These are phyloP conservation scores for Torulaspora delbrueckii DNA, from an alignment of 805 yeast species.

Conservation along the genomic window DNA sequence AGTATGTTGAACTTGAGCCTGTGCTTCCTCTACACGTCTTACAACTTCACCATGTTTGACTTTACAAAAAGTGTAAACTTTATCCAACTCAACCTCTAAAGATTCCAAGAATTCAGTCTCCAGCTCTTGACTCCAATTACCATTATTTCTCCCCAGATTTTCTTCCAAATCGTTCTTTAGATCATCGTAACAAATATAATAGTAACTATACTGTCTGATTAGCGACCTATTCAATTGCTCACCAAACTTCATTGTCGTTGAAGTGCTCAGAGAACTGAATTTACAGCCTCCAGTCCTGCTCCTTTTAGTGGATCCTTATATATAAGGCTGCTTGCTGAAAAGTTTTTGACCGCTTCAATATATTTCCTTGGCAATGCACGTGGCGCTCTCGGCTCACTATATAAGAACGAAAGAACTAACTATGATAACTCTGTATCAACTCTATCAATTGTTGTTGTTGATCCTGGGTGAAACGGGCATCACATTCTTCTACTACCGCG, in stretches of 20 bases:
- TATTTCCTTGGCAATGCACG: not conserved
- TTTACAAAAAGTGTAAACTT: conserved; percentile 85
- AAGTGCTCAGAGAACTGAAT: too few relatives aligned
- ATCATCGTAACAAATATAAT: conserved; percentile 89
- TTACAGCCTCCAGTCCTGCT: not conserved
- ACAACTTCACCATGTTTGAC: conserved; percentile 82
- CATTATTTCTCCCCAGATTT: conserved; percentile 50
- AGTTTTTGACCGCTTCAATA: not conserved
- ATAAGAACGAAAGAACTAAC: conserved; percentile 1
- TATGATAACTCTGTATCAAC: conserved; percentile 43
- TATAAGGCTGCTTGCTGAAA: not conserved
- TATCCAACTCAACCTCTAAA: conserved; percentile 82
- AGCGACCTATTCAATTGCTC: conserved; percentile 85
- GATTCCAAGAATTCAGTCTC: conserved; percentile 77
- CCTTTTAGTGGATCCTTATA: not conserved
- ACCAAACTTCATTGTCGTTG: conserved; percentile 83
- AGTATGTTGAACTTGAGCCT: conserved; percentile 62
- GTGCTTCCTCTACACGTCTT: conserved; percentile 79
- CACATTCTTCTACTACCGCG: conserved; percentile 88
- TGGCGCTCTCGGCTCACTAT: not conserved
- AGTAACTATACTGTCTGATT: conserved; percentile 84
- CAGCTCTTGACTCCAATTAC: conserved; percentile 65
- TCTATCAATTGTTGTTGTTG: conserved; percentile 55
- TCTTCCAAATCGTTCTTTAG: conserved; percentile 75
- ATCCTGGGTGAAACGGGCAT: conserved; percentile 70